phyloP scores from a whole-genome alignment of 177 flowering plant genomes.

The Vitis hybrid region DNA sequence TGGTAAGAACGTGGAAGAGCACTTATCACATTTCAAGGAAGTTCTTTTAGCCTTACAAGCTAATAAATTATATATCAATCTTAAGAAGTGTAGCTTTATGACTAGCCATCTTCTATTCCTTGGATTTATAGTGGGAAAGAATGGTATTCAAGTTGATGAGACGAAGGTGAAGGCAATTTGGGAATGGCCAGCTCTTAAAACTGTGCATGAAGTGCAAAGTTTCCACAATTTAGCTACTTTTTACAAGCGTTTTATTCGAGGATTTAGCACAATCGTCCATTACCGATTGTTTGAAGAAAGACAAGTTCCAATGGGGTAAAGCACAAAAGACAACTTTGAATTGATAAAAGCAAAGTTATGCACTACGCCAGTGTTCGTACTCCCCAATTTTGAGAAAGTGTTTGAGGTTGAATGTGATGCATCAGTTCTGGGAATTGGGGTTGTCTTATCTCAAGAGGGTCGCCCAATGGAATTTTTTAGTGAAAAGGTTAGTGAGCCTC shows the following conservation, averaged over 20 bases:
- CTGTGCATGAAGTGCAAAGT: not conserved
- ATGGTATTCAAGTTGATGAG: not conserved
- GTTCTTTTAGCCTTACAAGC: too few species aligned
- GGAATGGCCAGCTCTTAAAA: not conserved
- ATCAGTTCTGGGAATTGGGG: too few species aligned
- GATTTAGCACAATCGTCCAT: conserved; percentile 1
- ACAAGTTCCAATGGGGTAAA: not conserved
- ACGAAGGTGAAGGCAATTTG: not conserved
- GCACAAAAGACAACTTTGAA: too few species aligned
- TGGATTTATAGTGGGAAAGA: not conserved
- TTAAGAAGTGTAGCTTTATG: not conserved
- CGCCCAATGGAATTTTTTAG: too few species aligned
- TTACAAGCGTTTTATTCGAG: not conserved
- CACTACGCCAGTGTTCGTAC: too few species aligned
- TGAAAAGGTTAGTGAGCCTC: too few species aligned
- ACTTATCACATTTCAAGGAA: too few species aligned
- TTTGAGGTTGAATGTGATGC: too few species aligned
- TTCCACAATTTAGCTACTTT: not conserved
- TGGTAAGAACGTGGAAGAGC: too few species aligned
- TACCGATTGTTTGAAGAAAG: not conserved
- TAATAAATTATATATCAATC: not conserved
- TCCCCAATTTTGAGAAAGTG: too few species aligned
- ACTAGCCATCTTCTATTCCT: not conserved
- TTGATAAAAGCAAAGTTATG: too few species aligned
- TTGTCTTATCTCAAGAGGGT: too few species aligned